Evolutionary conservation across 352 stramenopile genomes (phyloP).

Genomic region (Globisporangium camurandrum): DNA sequence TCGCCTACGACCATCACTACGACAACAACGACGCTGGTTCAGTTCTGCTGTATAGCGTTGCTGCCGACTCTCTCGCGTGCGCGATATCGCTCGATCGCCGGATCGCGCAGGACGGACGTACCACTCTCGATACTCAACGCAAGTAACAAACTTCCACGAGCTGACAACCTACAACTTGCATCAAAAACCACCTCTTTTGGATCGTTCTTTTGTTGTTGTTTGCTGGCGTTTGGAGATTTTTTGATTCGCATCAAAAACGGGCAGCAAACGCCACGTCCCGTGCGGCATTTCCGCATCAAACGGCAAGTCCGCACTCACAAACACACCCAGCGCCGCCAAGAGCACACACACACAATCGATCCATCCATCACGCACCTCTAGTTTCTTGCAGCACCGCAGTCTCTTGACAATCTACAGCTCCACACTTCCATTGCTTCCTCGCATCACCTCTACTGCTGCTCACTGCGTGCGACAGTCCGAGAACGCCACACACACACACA

Average conservation of each 20-base stretch:
- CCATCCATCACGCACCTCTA: too few species aligned
- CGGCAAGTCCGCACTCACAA: not conserved
- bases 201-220: too few species aligned
- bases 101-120: not conserved
- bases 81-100: not conserved
- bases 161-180: not conserved
- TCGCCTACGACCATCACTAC: too few species aligned
- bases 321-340: not conserved
- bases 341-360: too few species aligned
- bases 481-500: not conserved
- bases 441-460: too few species aligned
- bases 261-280: not conserved
- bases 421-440: too few species aligned
- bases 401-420: too few species aligned
- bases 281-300: conserved; percentile 1
- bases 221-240: not conserved
- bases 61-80: not conserved
- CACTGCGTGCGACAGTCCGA: too few species aligned
- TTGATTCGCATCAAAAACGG: conserved; percentile 1
- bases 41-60: not conserved
- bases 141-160: not conserved
- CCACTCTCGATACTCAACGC: conserved; percentile 1
- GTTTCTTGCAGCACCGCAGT: too few species aligned
- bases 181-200: too few species aligned
- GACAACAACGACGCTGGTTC: too few species aligned